Evolutionary conservation across 192 early-diverging fungal species (phyloP), one percentile per base, ranked within the genome.

Genomic region (Coemansia sp.): DNA sequence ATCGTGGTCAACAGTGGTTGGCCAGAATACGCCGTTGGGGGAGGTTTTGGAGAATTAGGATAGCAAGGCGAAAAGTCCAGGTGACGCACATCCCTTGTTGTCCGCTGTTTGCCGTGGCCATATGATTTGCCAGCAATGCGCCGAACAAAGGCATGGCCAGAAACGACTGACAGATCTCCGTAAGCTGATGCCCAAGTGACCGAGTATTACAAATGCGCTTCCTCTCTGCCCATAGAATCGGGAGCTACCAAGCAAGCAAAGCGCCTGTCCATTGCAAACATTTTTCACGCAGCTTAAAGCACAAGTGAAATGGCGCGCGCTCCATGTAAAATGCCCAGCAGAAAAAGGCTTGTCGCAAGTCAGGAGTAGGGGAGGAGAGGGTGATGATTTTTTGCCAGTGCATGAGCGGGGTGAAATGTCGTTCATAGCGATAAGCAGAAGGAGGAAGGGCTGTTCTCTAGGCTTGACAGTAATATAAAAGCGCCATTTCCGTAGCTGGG

Each of bases 21-120:
- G 52, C 23, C 23, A 55, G 52, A 55, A 55, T 55, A 26, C 52
- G 23, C 52, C 52, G 52, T 55, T 55, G 52, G 52, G 52, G 52
- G 23, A 49, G n/a, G n/a, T n/a, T 30, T 1, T 30, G 52, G 24
- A 33, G 52, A 33, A 55, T 55, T 23, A 6, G 24, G 52, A 55
- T 5, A 33, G 7, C 6, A 5, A 0, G 44, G 15, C 18, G 44
- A 18, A 41, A 41, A 41, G 39, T 41, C 39, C 39, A 41, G 52
- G 9, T 55, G 24, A 55, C 52, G 52, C 23, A 55, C 26, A 55
- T 55, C 24, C 16, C 21, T 26, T 55, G 26, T 55, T 55, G 52
- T 55, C 26, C 52, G 52, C 26, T 33, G 23, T 55, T 23, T 10
- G 52, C 23, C 16, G 21, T 33, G 26, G 4, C 7, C 52, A 23